phyloP scores from a whole-genome alignment of 371 early-diverging fungal genomes.

The Mucor plumbeus region DNA sequence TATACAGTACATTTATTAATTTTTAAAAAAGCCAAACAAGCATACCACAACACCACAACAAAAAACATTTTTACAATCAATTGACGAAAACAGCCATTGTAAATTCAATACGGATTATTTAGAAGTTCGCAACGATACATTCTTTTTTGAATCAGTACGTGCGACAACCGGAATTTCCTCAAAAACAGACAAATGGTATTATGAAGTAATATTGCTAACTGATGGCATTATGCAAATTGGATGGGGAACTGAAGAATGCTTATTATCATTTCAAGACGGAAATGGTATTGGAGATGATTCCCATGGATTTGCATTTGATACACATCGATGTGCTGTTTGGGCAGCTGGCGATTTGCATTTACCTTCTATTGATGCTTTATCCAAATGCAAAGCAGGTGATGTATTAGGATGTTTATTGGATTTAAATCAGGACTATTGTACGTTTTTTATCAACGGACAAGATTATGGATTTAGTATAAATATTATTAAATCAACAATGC shows the following conservation, averaged over 20 bases:
- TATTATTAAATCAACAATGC: slow-evolving; percentile 11
- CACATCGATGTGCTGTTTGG: slow-evolving; percentile 13
- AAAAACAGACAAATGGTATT: slow-evolving; percentile 50
- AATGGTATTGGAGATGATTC: slow-evolving; percentile 64
- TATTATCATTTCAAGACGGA: slow-evolving; percentile 65
- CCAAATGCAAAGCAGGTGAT: slow-evolving; percentile 45
- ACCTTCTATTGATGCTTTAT: neutral
- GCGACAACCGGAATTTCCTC: slow-evolving; percentile 35
- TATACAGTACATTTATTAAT: too few species aligned
- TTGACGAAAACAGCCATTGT: slow-evolving; percentile 42
- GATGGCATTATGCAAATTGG: slow-evolving; percentile 69
- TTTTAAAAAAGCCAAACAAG: neutral
- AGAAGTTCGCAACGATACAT: slow-evolving; percentile 46
- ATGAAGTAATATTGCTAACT: slow-evolving; percentile 59
- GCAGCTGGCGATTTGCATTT: slow-evolving; percentile 7
- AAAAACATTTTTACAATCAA: slow-evolving; percentile 38
- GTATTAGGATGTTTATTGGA: slow-evolving; percentile 55
- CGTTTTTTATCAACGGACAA: slow-evolving; percentile 49
- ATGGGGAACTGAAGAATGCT: slow-evolving; percentile 63
- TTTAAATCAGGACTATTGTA: slow-evolving; percentile 42
- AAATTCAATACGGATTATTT: slow-evolving; percentile 43
- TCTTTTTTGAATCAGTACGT: slow-evolving; percentile 49
- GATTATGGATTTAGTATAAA: slow-evolving; percentile 32
- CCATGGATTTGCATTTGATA: slow-evolving; percentile 66
- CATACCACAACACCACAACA: neutral